Conservation (phyloP, 139 green algal species). For the Chlorella ohadii region DNA sequence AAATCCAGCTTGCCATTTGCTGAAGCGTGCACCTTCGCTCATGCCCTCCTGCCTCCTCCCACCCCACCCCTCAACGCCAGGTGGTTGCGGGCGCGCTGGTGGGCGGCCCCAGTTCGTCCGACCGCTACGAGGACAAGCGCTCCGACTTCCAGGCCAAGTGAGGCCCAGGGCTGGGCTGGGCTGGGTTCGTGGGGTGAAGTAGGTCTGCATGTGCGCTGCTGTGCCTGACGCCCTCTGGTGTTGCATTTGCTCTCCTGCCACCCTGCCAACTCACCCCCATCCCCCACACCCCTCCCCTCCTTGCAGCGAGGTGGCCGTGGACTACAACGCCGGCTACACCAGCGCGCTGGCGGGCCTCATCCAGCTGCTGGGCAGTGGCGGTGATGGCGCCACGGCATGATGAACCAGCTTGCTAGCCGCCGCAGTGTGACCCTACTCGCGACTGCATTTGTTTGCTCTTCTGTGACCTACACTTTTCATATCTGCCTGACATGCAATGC, state of each 20-base stretch:
- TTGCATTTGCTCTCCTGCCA: too few species aligned
- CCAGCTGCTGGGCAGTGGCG: background rate
- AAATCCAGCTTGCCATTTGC: too few species aligned
- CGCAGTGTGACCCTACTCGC: too few species aligned
- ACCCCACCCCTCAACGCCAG: background rate
- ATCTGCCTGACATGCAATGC: too few species aligned
- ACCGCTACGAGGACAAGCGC: slow-evolving; percentile 40
- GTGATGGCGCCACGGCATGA: too few species aligned
- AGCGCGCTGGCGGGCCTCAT: slow-evolving; percentile 45
- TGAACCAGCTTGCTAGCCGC: too few species aligned
- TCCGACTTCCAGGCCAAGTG: slow-evolving; percentile 49
- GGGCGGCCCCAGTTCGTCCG: slow-evolving; percentile 46
- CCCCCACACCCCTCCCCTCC: background rate
- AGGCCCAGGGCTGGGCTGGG: background rate
- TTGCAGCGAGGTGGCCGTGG: slow-evolving; percentile 37
- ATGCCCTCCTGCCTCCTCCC: background rate
- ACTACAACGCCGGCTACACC: slow-evolving; percentile 68
- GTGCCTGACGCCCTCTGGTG: too few species aligned
- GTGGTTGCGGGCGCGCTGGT: slow-evolving; percentile 54
- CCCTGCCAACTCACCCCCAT: too few species aligned
- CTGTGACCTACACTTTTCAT: too few species aligned
- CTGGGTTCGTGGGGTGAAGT: background rate
- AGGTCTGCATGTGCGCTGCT: background rate
- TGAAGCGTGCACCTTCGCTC: too few species aligned
- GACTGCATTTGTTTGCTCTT: too few species aligned